Conservation (phyloP, 1,284 basidiomycete genomes). For the Cystobasidium sp. region DNA sequence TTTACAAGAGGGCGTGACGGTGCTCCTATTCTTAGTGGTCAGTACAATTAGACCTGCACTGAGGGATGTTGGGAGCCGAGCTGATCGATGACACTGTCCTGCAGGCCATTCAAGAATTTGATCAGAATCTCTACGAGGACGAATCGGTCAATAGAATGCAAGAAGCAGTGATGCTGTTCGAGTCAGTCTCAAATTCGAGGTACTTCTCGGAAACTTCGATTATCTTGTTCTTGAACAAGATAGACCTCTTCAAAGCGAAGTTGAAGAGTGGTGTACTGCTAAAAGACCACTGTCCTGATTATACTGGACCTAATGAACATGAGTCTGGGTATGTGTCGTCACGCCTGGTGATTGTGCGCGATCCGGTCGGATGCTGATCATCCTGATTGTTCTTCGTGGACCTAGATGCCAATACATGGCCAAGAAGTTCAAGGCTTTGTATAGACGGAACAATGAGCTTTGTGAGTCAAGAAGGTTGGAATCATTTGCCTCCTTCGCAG, state of each 20-base stretch:
- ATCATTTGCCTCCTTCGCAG: background rate
- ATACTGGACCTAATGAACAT: conserved; percentile 49
- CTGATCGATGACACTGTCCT: no score
- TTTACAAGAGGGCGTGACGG: conserved; percentile 61
- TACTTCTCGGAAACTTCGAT: conserved; percentile 93
- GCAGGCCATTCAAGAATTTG: conserved; percentile 43
- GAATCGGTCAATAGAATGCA: conserved; percentile 41
- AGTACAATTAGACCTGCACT: conserved; percentile 56
- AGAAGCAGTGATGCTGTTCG: conserved; percentile 44
- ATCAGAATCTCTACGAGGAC: conserved; percentile 43
- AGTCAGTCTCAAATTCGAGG: conserved; percentile 74
- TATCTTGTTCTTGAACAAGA: conserved; percentile 89
- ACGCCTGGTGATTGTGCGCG: background rate
- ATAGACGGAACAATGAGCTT: conserved; percentile 54
- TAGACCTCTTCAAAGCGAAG: conserved; percentile 44
- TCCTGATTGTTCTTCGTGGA: conserved; percentile 10
- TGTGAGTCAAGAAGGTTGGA: conserved; percentile 48
- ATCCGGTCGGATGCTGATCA: background rate
- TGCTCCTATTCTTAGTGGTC: conserved; percentile 76
- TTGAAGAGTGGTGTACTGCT: conserved; percentile 35
- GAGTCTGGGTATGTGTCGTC: conserved; percentile 45
- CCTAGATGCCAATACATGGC: conserved; percentile 55
- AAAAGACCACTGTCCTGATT: conserved; percentile 47
- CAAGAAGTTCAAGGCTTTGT: conserved; percentile 53
- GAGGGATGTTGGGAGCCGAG: no score